Evolutionary conservation across 208 protist genomes (phyloP), one percentile per base, ranked within the genome.

Genomic region (Trypanosoma mega): DNA sequence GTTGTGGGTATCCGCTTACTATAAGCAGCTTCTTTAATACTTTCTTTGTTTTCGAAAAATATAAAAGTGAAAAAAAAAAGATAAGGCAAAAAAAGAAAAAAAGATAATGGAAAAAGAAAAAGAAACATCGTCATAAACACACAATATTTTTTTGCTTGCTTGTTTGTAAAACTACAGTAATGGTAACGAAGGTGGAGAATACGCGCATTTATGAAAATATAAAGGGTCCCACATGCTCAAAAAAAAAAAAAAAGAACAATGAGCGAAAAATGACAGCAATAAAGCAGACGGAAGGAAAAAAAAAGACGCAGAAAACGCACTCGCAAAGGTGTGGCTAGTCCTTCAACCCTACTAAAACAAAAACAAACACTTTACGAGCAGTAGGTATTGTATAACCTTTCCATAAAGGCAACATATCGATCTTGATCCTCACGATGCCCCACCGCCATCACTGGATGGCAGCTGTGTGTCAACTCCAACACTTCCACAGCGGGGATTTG

Each of bases 401-500:
- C 87, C 37, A 90, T 73, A 68, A 94, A 94, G 1, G 63, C 74
- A 2, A 90, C 85, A 61, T 94, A 94, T 18, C 80, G 80, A 57
- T 80, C 84, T 49, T 92, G 87, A 41, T 94, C 87, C 27, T 90
- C 87, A 36, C 72, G 63, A 57, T 87, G 45, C 8, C 79, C 78
- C 7, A 94, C 69, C 3, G 82, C 59, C 87, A 94, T 94, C 39
- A 74, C 68, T 7, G 82, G 80, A 62, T 94, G 87, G 3, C 75
- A 59, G 52, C 80, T 90, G 70, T 94, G 77, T 26, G 78, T 43
- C 55, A 94, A 69, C 51, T 81, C 64, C 24, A 94, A 56, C 55
- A 94, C 81, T 69, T 94, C 87, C 48, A 91, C 87, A 1, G 84
- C 68, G 2, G 84, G 87, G 6, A 94, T 82, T 43, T 88, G 72